phyloP scores from a whole-genome alignment of 192 early-diverging fungal species.

The Diversispora epigaea region DNA sequence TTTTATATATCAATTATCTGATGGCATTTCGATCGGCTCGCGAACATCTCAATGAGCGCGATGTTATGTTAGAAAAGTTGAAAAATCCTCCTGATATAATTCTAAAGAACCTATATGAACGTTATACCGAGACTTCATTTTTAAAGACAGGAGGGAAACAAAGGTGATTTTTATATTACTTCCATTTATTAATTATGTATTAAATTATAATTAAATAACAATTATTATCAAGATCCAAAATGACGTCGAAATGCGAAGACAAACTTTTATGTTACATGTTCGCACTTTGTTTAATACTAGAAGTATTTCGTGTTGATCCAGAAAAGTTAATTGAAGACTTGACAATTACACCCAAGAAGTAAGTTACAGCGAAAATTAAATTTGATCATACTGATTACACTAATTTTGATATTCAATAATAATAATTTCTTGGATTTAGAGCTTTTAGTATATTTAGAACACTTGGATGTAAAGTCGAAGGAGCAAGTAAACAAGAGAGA shows the following conservation, averaged over 20 bases:
- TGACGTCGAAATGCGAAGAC: conserved; percentile 66
- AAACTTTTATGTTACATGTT: conserved; percentile 78
- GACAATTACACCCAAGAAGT: neutral
- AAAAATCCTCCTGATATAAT: conserved; percentile 60
- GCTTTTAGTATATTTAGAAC: conserved; percentile 44
- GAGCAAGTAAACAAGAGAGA: conserved; percentile 38
- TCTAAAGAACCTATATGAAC: conserved; percentile 56
- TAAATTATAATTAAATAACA: neutral
- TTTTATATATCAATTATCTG: conserved; percentile 77
- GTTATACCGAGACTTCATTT: conserved; percentile 61
- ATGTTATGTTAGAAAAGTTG: conserved; percentile 45
- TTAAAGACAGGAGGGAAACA: neutral
- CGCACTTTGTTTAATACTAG: conserved; percentile 66
- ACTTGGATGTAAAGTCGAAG: conserved; percentile 50
- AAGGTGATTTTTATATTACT: neutral
- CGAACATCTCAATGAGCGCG: conserved; percentile 48
- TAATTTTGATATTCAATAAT: neutral
- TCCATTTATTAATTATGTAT: neutral
- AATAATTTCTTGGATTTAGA: conserved; percentile 46
- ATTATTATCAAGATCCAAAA: conserved; percentile 35
- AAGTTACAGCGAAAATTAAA: neutral
- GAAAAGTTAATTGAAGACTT: conserved; percentile 64
- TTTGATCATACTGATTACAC: neutral
- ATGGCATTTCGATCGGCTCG: conserved; percentile 64
- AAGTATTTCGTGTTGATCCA: conserved; percentile 69